A percentile compares a stretch with the other conserved stretches of the same genome.
These are phyloP conservation scores for Acacia pycnantha DNA, from an alignment of 331 rosid genomes.

Conservation along the genomic window DNA sequence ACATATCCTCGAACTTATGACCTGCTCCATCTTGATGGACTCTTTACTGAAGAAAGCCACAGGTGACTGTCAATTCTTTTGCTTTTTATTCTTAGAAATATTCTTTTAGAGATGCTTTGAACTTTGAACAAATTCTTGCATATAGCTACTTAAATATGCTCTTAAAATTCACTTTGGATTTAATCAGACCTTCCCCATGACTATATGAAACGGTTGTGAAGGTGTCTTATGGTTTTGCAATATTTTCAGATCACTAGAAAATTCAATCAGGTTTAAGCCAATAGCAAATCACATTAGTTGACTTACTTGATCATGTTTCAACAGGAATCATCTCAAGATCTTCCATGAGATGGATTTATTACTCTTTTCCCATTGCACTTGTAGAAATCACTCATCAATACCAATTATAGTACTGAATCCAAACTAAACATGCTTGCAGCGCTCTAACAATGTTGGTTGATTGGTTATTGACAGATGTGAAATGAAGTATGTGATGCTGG, in stretches of 20 bases:
- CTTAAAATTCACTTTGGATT: background rate
- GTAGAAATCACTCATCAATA: background rate
- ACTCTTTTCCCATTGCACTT: background rate
- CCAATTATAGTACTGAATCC: background rate
- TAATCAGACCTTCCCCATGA: background rate
- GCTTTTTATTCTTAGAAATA: background rate
- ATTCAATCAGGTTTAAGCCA: background rate
- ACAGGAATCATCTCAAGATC: background rate
- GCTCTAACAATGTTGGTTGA: conserved; percentile 1
- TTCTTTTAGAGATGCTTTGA: background rate
- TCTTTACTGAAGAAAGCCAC: conserved; percentile 93
- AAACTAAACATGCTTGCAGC: background rate
- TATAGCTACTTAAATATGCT: background rate
- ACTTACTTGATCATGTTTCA: background rate
- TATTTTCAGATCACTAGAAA: background rate
- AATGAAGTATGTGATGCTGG: conserved; percentile 79
- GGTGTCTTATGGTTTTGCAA: background rate
- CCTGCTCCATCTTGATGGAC: conserved; percentile 88
- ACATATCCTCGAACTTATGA: conserved; percentile 97
- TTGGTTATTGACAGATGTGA: conserved; percentile 66
- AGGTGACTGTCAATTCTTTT: conserved; percentile 47
- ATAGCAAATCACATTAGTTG: background rate
- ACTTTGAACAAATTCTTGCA: background rate
- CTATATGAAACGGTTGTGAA: background rate
- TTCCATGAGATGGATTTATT: background rate